These are phyloP conservation scores for Ophiostoma triangulosporum DNA, from an alignment of 2,329 filamentous ascomycete species.

Conservation along the genomic window DNA sequence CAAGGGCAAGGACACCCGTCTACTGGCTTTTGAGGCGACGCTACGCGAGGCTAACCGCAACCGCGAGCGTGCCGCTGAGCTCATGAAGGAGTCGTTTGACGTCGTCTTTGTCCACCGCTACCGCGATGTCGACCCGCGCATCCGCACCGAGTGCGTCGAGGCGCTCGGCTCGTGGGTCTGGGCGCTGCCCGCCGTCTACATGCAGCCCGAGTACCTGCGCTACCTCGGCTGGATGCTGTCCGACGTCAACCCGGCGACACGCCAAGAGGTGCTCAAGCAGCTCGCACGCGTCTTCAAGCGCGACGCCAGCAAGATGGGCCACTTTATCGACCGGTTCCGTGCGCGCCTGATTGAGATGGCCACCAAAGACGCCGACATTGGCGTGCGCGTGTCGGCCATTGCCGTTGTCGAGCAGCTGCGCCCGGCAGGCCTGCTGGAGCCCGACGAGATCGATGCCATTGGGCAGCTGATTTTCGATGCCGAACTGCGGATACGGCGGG, in stretches of 20 bases:
- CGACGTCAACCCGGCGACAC: constrained; percentile 58
- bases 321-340: constrained; percentile 88
- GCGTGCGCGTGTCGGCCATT: constrained; percentile 68
- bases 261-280: constrained; percentile 78
- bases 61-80: constrained; percentile 53
- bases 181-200: constrained; percentile 71
- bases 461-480: constrained; percentile 82
- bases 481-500: constrained; percentile 72
- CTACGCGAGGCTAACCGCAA: constrained; percentile 57
- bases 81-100: constrained; percentile 78
- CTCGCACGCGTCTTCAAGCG: constrained; percentile 67
- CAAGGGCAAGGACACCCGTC: constrained; percentile 60
- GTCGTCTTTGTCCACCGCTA: constrained; percentile 92
- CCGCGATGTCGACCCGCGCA: constrained; percentile 80
- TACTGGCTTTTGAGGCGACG: constrained; percentile 58
- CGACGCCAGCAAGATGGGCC: constrained; percentile 69
- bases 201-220: constrained; percentile 78
- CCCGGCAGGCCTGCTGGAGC: constrained; percentile 75
- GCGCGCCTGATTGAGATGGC: constrained; percentile 85
- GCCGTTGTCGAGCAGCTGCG: constrained; percentile 71
- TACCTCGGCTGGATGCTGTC: constrained; percentile 95
- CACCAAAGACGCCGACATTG: constrained; percentile 66
- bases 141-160: constrained; percentile 76
- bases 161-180: constrained; percentile 83
- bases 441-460: constrained; percentile 78